Conservation (phyloP, 2,329 filamentous ascomycete genomes). For the Phoma sp. region DNA sequence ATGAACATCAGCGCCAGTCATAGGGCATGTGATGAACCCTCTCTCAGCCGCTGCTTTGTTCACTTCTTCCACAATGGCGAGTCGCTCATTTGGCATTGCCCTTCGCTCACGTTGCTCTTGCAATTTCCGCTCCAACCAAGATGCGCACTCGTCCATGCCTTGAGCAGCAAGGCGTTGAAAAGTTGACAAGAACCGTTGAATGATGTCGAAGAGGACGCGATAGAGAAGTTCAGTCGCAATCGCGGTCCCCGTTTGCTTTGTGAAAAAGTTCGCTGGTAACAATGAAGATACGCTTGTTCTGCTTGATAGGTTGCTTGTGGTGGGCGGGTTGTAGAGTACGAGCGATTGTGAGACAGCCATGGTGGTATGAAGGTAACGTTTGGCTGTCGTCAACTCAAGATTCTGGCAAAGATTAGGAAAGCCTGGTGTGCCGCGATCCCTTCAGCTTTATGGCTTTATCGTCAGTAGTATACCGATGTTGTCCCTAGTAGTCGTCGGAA, state of each 20-base stretch:
- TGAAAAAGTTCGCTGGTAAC: conserved; percentile 22
- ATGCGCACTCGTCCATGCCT: conserved; percentile 31
- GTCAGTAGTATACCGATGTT: not conserved
- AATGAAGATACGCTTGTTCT: conserved; percentile 14
- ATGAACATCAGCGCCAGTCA: conserved; percentile 16
- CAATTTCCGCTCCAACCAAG: conserved; percentile 33
- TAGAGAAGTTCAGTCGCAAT: conserved; percentile 41
- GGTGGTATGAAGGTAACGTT: not conserved
- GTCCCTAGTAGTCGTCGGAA: not conserved
- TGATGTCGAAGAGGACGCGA: conserved; percentile 37
- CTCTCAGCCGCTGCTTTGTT: conserved; percentile 22
- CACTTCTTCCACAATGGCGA: conserved; percentile 31
- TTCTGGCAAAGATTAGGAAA: not conserved
- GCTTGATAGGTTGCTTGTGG: conserved; percentile 3
- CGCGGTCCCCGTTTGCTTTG: conserved; percentile 31
- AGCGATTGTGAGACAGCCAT: conserved; percentile 26
- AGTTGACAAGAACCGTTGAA: conserved; percentile 32
- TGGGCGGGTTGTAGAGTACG: conserved; percentile 15
- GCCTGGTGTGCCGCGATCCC: not conserved
- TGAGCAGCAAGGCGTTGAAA: conserved; percentile 32
- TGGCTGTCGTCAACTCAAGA: not conserved
- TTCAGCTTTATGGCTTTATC: not conserved
- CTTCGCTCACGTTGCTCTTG: conserved; percentile 21
- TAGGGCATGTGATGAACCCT: conserved; percentile 32
- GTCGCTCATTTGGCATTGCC: not conserved